phyloP scores from a whole-genome alignment of 345 rosid genomes.

The Cardamine occulta region DNA sequence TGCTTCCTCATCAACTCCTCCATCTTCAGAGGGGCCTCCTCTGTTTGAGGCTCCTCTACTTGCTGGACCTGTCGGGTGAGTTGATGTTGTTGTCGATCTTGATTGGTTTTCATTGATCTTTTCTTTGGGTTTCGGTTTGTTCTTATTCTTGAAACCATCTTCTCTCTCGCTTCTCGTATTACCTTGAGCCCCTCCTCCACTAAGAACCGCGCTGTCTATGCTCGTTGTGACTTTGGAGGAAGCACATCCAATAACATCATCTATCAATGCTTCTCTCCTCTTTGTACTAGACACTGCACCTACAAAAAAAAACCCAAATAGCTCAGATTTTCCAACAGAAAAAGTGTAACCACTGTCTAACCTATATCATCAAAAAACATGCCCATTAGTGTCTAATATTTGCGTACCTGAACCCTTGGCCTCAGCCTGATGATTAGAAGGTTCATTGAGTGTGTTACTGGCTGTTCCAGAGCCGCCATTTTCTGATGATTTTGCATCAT shows the following conservation, averaged over 20 bases:
- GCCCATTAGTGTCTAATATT: neutral
- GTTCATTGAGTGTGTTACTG: constrained; percentile 82
- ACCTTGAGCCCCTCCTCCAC: constrained; percentile 58
- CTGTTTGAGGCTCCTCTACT: constrained; percentile 39
- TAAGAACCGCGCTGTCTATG: constrained; percentile 48
- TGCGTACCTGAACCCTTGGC: constrained; percentile 82
- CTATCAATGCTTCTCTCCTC: constrained; percentile 67
- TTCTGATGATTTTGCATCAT: constrained; percentile 78
- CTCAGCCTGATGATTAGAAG: constrained; percentile 67
- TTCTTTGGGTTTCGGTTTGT: constrained; percentile 67
- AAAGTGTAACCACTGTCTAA: constrained; percentile 4
- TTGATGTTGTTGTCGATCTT: constrained; percentile 46
- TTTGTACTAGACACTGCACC: constrained; percentile 76
- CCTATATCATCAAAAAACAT: constrained; percentile 12
- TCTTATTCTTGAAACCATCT: constrained; percentile 46
- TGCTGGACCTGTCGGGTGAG: constrained; percentile 46
- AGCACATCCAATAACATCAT: constrained; percentile 74
- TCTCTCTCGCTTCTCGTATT: constrained; percentile 58
- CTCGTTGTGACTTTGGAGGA: constrained; percentile 69
- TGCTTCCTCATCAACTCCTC: constrained; percentile 46
- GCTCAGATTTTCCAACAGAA: constrained; percentile 10
- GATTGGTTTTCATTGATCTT: constrained; percentile 51
- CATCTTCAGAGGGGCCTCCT: constrained; percentile 44
- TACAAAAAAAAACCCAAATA: constrained; percentile 39
- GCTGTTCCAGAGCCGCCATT: constrained; percentile 97